Evolutionary conservation across 148 eudicot genomes (phyloP), one percentile per base, ranked within the genome.

Genomic region (Camellia lanceoleosa): DNA sequence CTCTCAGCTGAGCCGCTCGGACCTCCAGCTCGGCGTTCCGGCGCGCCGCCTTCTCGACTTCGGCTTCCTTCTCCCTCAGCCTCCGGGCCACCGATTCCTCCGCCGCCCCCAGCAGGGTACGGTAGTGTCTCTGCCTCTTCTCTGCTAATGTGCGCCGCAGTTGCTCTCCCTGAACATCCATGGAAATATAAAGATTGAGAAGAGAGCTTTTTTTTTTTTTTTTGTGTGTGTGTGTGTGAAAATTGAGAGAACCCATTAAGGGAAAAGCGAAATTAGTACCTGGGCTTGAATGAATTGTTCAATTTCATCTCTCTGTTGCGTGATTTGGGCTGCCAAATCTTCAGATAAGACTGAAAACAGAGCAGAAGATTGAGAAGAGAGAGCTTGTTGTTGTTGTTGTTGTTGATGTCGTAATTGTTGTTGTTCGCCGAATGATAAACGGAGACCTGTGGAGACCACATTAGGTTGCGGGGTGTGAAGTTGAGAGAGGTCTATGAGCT

Each of bases 1-100:
- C 76, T 20, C 63, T 81, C 2, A 92, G 79, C 80, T 89, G 89
- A 43, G 88, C 85, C 15, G 88, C 90, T 43, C 83, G 79, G 0
- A 94, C 88, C 62, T 91, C 89, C 11, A 92, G 83, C 73, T 91
- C 97, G 0, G 91, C 89, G 77, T 89, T 88, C 5, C 87, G 87
- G 4, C 85, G 69, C 15, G 83, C 81, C 0, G 88, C 91, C 19
- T 82, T 89, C 52, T 85, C 90, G 1, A 84, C 80, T 72, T 89
- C 90, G 16, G 75, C 87, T 20, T 91, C 91, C 71, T 91, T 92
- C 63, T 87, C 94, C 56, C 86, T 84, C 46, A 92, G 67, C 71
- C 79, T 78, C 18, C 80, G 71, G 0, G 86, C 61, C 15, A 80
- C 83, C 2, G 90, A 78, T 10, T 83, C 90, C 68, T 91, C 92